Conservation (phyloP, 1,284 basidiomycete species). For the Chiua sp. region DNA sequence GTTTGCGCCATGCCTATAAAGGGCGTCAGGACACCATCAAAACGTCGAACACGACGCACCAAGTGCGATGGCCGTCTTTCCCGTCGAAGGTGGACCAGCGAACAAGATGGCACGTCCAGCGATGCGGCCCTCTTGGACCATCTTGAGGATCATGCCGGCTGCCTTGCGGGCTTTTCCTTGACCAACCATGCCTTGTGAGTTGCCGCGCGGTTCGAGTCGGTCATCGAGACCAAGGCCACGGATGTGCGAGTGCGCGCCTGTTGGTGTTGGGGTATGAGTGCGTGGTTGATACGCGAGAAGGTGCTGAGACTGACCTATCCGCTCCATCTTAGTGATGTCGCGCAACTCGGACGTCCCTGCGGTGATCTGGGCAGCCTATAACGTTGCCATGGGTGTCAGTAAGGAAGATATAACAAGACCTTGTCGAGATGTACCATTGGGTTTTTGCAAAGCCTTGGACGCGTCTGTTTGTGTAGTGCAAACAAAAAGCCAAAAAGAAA, state of each 20-base stretch:
- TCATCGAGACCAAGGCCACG: conserved; percentile 94
- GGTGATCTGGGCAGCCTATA: conserved; percentile 71
- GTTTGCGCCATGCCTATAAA: conserved; percentile 92
- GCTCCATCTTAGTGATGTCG: conserved; percentile 96
- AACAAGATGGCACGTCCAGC: conserved; percentile 96
- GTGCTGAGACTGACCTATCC: conserved; percentile 69
- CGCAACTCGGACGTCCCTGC: conserved; percentile 79
- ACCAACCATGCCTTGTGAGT: conserved; percentile 96
- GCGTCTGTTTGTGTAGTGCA: conserved; percentile 38
- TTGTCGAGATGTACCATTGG: conserved; percentile 23
- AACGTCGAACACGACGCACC: conserved; percentile 50
- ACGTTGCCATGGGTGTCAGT: conserved; percentile 17
- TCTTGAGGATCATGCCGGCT: conserved; percentile 96
- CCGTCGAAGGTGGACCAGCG: conserved; percentile 95
- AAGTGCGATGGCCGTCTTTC: conserved; percentile 98
- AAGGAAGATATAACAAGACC: background rate
- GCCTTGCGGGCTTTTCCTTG: conserved; percentile 96
- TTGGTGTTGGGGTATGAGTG: background rate
- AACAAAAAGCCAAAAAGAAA: conserved; percentile 32
- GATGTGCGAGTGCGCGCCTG: conserved; percentile 98
- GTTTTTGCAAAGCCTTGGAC: conserved; percentile 10
- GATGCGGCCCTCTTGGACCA: conserved; percentile 97
- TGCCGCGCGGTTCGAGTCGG: conserved; percentile 85
- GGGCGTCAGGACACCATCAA: background rate
- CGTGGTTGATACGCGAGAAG: background rate